These are phyloP conservation scores for Pugionium dolabratum DNA, from an alignment of 345 rosid genomes.

Conservation along the genomic window DNA sequence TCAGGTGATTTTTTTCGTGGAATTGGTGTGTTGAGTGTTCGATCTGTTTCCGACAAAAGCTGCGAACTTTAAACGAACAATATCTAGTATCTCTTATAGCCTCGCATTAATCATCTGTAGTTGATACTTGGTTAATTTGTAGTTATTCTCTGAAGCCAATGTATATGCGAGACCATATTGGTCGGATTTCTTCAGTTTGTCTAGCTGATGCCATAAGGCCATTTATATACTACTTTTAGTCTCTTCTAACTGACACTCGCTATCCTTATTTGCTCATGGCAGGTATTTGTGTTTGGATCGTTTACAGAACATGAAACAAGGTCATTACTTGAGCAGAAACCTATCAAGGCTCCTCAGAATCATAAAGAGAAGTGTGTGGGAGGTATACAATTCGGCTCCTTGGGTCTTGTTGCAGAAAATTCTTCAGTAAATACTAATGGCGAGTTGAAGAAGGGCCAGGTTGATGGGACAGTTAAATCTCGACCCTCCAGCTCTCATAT, in stretches of 20 bases:
- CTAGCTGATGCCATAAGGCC: neutral
- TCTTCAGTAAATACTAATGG: conserved; percentile 47
- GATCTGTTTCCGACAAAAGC: conserved; percentile 12
- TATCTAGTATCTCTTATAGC: neutral
- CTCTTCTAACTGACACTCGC: conserved; percentile 14
- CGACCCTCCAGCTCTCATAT: conserved; percentile 40
- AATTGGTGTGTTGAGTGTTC: conserved; percentile 3
- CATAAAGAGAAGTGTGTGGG: conserved; percentile 45
- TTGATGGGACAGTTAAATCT: conserved; percentile 40
- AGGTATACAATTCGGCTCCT: conserved; percentile 62
- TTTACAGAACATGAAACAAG: conserved; percentile 88
- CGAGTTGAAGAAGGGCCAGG: conserved; percentile 40
- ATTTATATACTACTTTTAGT: neutral
- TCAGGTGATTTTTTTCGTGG: neutral
- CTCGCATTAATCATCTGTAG: no score
- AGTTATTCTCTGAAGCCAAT: conserved; percentile 6
- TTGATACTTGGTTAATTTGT: neutral
- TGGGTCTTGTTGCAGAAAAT: conserved; percentile 41
- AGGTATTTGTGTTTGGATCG: conserved; percentile 79
- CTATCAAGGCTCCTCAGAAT: conserved; percentile 42
- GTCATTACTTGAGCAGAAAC: conserved; percentile 49
- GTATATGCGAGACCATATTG: neutral
- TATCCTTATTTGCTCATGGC: conserved; percentile 21
- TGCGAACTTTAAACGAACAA: conserved; percentile 1
- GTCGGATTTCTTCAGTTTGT: neutral